These are phyloP conservation scores for Agaricus subrufescens DNA, from an alignment of 768 basidiomycete species.

Conservation along the genomic window DNA sequence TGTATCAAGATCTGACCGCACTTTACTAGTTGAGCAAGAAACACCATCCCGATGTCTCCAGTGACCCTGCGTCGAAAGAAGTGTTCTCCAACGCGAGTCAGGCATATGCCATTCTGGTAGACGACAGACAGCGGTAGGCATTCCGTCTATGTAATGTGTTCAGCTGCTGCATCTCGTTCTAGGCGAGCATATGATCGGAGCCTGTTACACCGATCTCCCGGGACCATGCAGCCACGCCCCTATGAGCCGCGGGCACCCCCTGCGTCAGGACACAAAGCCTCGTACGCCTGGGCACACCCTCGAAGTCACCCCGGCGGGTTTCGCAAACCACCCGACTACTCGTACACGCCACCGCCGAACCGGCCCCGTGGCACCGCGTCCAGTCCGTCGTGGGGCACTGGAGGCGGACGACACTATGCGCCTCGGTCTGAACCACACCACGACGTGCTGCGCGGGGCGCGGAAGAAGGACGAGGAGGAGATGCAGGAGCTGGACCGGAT, in stretches of 20 bases:
- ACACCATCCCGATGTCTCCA: constrained; percentile 46
- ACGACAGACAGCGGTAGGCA: constrained; percentile 38
- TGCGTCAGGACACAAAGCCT: constrained; percentile 27
- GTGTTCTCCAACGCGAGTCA: constrained; percentile 36
- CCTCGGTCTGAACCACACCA: constrained; percentile 11
- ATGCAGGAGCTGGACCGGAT: constrained; percentile 18
- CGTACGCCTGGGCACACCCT: constrained; percentile 32
- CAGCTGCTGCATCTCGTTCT: neutral
- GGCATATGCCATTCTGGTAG: constrained; percentile 39
- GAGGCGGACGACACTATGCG: constrained; percentile 7
- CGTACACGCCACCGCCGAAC: constrained; percentile 14
- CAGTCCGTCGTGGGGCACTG: neutral
- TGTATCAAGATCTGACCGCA: neutral
- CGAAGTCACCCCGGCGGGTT: constrained; percentile 11
- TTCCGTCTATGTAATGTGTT: neutral
- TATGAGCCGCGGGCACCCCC: constrained; percentile 22
- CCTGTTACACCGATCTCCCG: constrained; percentile 23
- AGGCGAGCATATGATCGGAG: constrained; percentile 44
- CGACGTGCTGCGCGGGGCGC: constrained; percentile 8
- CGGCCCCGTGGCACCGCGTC: constrained; percentile 10
- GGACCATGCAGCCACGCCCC: constrained; percentile 13
- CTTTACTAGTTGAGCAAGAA: constrained; percentile 35
- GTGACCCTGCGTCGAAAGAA: constrained; percentile 33
- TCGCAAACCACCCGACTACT: constrained; percentile 17
- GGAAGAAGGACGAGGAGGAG: constrained; percentile 11